Evolutionary conservation across 2,329 filamentous ascomycete genomes (phyloP).

Genomic region (Stemphylium lycopersici): DNA sequence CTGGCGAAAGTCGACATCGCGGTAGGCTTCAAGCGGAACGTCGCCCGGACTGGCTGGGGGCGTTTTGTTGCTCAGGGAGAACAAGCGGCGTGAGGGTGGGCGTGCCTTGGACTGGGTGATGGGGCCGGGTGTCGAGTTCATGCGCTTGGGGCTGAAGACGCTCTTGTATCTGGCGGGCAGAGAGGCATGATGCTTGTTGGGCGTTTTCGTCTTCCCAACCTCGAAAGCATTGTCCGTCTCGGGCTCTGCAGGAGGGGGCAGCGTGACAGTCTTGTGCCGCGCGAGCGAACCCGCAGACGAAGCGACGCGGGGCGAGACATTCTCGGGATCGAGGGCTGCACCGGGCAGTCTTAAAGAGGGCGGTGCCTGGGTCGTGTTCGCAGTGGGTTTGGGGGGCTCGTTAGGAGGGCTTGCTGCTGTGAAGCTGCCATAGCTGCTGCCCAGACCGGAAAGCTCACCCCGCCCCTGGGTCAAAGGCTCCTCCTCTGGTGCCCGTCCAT

Average conservation of each 20-base stretch:
- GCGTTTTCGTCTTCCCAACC: conserved; percentile 50
- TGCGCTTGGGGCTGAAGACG: conserved; percentile 50
- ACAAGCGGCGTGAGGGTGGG: conserved; percentile 49
- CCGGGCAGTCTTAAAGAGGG: conserved; percentile 66
- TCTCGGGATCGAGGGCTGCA: conserved; percentile 61
- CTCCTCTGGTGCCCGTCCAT: conserved; percentile 35
- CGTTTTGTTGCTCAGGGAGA: conserved; percentile 51
- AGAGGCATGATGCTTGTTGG: conserved; percentile 34
- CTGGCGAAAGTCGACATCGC: conserved; percentile 73
- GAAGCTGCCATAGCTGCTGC: conserved; percentile 68
- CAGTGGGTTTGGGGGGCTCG: conserved; percentile 14
- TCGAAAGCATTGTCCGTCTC: conserved; percentile 51
- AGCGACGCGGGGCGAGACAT: conserved; percentile 21
- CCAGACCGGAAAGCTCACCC: conserved; percentile 35
- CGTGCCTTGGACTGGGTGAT: conserved; percentile 35
- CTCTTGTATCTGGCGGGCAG: conserved; percentile 43
- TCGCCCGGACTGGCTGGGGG: conserved; percentile 50
- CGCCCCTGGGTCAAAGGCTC: conserved; percentile 34
- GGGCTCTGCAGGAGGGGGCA: conserved; percentile 23
- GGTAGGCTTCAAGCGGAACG: conserved; percentile 61
- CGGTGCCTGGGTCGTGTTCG: conserved; percentile 42
- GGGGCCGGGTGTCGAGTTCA: conserved; percentile 48
- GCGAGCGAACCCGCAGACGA: conserved; percentile 20
- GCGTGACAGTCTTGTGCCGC: conserved; percentile 25
- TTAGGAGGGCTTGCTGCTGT: conserved; percentile 60